Base-by-base conservation (phyloP, 176 grass and related monocot species). In the Olyra latifolia region DNA sequence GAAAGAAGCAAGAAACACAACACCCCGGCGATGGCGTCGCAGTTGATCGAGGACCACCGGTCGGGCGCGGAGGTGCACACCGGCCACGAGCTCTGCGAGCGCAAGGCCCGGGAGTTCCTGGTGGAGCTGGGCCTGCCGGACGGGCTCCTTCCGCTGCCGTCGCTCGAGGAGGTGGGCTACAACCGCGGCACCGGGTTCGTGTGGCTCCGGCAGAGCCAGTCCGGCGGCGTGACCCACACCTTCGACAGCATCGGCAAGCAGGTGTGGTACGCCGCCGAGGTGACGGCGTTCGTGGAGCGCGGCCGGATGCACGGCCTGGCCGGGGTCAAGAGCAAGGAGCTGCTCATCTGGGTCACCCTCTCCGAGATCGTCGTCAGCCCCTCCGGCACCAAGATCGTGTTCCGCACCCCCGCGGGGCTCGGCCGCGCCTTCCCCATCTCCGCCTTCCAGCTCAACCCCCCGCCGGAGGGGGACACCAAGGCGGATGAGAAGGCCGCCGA, bases 281-380 rank as follows among this genome's bases (percentile, higher is more conserved):
- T 85, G 66, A 88, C 89, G 72, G 89, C 85, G 15, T 56, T 85
- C 66, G 89, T 91, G 73, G 89, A 91, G 82, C 50, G 28, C 5
- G 72, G 89, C 1, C 77, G 89, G 50, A 91, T 91, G 89, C 78
- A 69, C 67, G 14, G 61, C 61, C 14, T 92, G 28, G 15, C 74
- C 22, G 90, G 90, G 6, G 78, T 92, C 15, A 92, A 92, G 86
- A 88, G 82, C 82, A 88, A 86, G 86, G 90, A 92, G 82, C 44
- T 92, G 10, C 86, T 92, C 82, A 88, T 92, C 74, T 92, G 90
- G 90, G 74, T 92, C 78, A 55, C 82, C 68, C 45, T 92, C 90
- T 88, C 82, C 62, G 90, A 92, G 82, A 92, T 92, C 72, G 69
- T 77, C 74, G 10, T 88, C 82, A 85, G 83, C 74, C 82, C 83